These are phyloP conservation scores for Penicillium egyptiacum DNA, from an alignment of 495 filamentous ascomycete genomes.

Conservation along the genomic window DNA sequence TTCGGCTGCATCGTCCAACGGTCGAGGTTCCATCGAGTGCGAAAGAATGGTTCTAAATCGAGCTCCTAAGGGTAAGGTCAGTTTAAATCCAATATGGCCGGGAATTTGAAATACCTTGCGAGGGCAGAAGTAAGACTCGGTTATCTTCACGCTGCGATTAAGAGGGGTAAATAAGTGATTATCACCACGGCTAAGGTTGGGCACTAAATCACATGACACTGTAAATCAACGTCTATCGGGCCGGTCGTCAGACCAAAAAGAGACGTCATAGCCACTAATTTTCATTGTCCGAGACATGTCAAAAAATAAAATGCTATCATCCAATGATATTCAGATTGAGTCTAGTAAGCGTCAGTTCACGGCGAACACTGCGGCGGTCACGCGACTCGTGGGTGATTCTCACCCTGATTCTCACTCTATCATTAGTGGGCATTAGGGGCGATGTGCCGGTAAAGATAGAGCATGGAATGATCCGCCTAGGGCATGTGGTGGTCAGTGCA, in stretches of 20 bases:
- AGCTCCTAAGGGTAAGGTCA: neutral
- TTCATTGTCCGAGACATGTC: too few relatives aligned
- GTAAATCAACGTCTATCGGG: neutral
- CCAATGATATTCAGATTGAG: too few relatives aligned
- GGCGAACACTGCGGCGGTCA: too few relatives aligned
- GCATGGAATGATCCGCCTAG: too few relatives aligned
- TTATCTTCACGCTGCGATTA: neutral
- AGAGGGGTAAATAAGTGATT: neutral
- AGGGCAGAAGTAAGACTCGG: neutral
- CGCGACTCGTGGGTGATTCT: too few relatives aligned
- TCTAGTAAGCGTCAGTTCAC: too few relatives aligned
- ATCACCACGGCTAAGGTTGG: neutral
- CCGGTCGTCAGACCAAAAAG: neutral
- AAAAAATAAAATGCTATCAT: too few relatives aligned
- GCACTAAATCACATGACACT: neutral
- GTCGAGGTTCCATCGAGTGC: conserved; percentile 4
- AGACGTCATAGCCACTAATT: neutral
- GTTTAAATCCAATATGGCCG: neutral
- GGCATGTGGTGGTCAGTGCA: too few relatives aligned
- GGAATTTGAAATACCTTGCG: neutral
- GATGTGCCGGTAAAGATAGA: too few relatives aligned
- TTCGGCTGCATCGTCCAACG: neutral
- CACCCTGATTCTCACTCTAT: too few relatives aligned
- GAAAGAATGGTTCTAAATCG: neutral
- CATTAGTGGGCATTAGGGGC: too few relatives aligned